Conservation (phyloP, 805 yeast genomes). For the Debaryomyces prosopidis region DNA sequence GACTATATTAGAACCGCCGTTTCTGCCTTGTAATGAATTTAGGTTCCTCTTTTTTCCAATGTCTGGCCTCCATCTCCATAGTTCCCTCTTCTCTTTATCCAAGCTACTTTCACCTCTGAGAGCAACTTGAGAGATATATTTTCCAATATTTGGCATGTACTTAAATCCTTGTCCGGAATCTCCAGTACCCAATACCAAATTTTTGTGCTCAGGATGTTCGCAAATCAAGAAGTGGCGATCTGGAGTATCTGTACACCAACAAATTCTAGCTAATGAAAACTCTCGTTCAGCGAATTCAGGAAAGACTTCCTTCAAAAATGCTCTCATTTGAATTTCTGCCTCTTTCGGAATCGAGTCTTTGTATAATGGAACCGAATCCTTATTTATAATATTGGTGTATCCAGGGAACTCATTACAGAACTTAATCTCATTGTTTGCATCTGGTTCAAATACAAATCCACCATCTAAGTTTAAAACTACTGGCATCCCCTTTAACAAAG, state of each 20-base stretch:
- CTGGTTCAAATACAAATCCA: constrained; percentile 46
- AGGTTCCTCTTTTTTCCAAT: constrained; percentile 4
- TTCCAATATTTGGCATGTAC: constrained; percentile 36
- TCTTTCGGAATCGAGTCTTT: constrained; percentile 23
- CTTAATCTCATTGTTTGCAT: constrained; percentile 10
- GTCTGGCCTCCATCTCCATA: constrained; percentile 9
- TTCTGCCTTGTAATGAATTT: constrained; percentile 4
- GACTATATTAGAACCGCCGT: constrained; percentile 6
- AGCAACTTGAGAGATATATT: constrained; percentile 21
- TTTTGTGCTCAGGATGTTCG: constrained; percentile 25
- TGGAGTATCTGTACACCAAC: constrained; percentile 37
- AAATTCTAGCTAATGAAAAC: constrained; percentile 14
- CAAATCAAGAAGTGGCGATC: constrained; percentile 36
- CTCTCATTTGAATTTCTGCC: constrained; percentile 24
- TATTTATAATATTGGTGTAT: constrained; percentile 3
- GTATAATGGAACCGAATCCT: constrained; percentile 29
- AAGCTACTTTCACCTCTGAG: constrained; percentile 30
- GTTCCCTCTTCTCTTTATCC: constrained; percentile 15
- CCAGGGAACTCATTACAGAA: constrained; percentile 7
- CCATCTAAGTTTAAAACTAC: constrained; percentile 41
- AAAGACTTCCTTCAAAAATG: constrained; percentile 27
- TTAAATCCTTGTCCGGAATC: constrained; percentile 42
- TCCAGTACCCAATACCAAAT: constrained; percentile 33
- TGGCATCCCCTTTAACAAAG: constrained; percentile 37
- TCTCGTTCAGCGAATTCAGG: constrained; percentile 40